phyloP scores from a whole-genome alignment of 2,329 filamentous ascomycete species.

The Lasiodiplodia sp. region DNA sequence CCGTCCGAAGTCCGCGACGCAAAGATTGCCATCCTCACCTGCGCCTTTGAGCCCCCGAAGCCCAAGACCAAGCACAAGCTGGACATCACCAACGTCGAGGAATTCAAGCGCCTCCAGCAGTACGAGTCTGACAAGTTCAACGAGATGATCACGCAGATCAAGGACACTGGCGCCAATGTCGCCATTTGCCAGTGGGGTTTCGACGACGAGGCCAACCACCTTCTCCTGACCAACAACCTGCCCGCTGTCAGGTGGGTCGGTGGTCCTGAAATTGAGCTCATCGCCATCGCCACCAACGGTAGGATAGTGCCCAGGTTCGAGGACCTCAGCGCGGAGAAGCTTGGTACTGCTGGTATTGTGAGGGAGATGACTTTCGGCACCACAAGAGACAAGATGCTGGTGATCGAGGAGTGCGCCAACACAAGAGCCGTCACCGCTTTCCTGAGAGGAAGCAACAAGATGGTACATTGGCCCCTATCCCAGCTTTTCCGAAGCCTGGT shows the following conservation, averaged over 20 bases:
- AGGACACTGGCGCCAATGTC: conserved; percentile 94
- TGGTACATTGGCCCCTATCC: conserved; percentile 67
- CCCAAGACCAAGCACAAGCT: conserved; percentile 99
- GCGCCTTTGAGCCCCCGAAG: conserved; percentile 98
- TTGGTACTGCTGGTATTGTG: conserved; percentile 87
- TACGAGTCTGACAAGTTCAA: conserved; percentile 97
- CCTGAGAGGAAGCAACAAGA: conserved; percentile 98
- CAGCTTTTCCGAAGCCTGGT: background rate
- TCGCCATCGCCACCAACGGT: conserved; percentile 97
- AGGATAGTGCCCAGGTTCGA: conserved; percentile 97
- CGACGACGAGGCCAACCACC: conserved; percentile 97
- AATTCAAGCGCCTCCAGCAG: conserved; percentile 96
- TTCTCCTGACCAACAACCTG: conserved; percentile 93
- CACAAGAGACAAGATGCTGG: conserved; percentile 98
- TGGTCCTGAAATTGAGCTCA: conserved; percentile 96
- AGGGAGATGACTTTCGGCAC: conserved; percentile 97
- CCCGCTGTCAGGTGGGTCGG: conserved; percentile 98
- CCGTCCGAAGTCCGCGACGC: conserved; percentile 92
- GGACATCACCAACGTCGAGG: conserved; percentile 94
- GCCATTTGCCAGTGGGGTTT: conserved; percentile 99
- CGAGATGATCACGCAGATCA: conserved; percentile 99
- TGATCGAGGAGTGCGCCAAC: conserved; percentile 99
- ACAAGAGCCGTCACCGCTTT: conserved; percentile 96
- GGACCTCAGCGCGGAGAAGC: conserved; percentile 88
- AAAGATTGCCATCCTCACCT: conserved; percentile 96